Evolutionary conservation across 2,329 filamentous ascomycete species (phyloP), one percentile per base, ranked within the genome.

Genomic region (Neofusicoccum parvum): DNA sequence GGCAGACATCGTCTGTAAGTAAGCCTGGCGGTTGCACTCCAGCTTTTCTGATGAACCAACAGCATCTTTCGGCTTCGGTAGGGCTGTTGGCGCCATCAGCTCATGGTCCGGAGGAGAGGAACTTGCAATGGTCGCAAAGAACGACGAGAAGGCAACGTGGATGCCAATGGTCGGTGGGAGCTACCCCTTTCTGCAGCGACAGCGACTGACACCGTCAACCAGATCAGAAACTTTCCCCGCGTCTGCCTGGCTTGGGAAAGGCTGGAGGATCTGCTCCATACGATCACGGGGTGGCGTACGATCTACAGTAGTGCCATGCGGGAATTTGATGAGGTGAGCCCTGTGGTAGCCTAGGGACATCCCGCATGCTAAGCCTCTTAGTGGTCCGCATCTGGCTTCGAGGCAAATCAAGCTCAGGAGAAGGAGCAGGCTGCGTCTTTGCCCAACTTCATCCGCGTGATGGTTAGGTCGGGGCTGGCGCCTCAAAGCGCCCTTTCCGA

Each of bases 121-220:
- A 2, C 56, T 59, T 9, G n/a, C 56, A 10, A 59, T 59, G 56
- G 56, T 46, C 2, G 56, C 41, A 15, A 48, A 48, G 43, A 59
- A 59, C 32, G 56, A 59, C 14, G 56, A 59, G 15, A 59, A 59
- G 41, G 43, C 43, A 5, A 59, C 56, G 4, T 59, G 56, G 56
- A 59, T 59, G 56, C 41, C 56, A 10, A 0, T 59, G 27, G 56
- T 59, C 37, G 27, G 1, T 32, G 27, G 27, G 27, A 32, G 27
- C 27, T 32, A 32, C 27, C 27, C 27, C 27, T 32, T 32, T 32
- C 27, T 32, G 27, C 27, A 32, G 27, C 27, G 27, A 32, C 27
- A 32, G 27, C 14, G 37, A 39, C 56, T 59, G 56, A 58, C 41
- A 4, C 27, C 2, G 17, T 2, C 10, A 5, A 27, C 17, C 37